Conservation (phyloP, 1,139 yeast species). For the Geotrichum klebahnii region DNA sequence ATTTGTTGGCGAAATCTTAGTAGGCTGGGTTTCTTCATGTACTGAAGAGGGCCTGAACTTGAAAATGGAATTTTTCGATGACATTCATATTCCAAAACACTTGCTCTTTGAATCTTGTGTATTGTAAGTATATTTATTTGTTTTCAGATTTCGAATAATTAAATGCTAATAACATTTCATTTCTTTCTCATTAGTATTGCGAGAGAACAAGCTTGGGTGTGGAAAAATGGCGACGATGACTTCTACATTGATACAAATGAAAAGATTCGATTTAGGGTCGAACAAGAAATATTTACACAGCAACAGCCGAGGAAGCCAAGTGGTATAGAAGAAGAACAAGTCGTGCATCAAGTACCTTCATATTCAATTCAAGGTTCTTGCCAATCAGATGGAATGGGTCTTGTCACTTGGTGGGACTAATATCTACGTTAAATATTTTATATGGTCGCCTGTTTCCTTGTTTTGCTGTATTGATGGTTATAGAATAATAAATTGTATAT, state of each 20-base stretch:
- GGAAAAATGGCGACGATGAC: slow-evolving; percentile 63
- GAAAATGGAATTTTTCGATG: slow-evolving; percentile 83
- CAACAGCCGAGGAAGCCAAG: slow-evolving; percentile 63
- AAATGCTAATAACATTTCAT: slow-evolving; percentile 5
- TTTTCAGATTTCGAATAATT: neutral
- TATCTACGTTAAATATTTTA: too few relatives aligned
- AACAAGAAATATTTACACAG: slow-evolving; percentile 79
- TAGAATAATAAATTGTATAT: neutral
- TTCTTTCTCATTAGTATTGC: too few relatives aligned
- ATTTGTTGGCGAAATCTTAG: slow-evolving; percentile 85
- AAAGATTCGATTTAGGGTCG: slow-evolving; percentile 83
- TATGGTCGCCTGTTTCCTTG: neutral
- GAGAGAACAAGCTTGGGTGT: slow-evolving; percentile 88
- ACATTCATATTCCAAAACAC: slow-evolving; percentile 78
- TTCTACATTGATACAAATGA: slow-evolving; percentile 86
- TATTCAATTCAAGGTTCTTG: slow-evolving; percentile 87
- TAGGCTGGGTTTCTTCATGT: slow-evolving; percentile 91
- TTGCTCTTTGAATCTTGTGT: slow-evolving; percentile 75
- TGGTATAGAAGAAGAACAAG: slow-evolving; percentile 45
- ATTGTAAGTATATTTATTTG: slow-evolving; percentile 39
- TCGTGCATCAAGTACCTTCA: slow-evolving; percentile 50
- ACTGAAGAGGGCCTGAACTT: slow-evolving; percentile 80
- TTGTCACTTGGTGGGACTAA: slow-evolving; percentile 92
- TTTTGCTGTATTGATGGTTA: neutral
- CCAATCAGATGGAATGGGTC: slow-evolving; percentile 94